Conservation (phyloP, 768 basidiomycete genomes). For the Pleurotus salmoneostramineus region DNA sequence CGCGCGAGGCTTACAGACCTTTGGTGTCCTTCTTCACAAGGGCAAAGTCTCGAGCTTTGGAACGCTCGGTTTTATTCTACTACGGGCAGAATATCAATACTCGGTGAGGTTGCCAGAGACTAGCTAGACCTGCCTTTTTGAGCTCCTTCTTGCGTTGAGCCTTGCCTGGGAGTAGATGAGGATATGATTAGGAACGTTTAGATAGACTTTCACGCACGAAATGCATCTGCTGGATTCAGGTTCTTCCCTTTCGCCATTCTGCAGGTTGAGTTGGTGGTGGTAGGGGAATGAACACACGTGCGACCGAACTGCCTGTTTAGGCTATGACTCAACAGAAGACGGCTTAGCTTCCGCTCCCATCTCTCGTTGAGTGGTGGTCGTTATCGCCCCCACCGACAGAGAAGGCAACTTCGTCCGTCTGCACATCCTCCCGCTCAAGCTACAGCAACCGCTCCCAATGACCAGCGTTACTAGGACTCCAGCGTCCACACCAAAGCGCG, state of each 20-base stretch:
- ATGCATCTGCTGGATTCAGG: slow-evolving; percentile 92
- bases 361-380: slow-evolving; percentile 31
- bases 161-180: slow-evolving; percentile 57
- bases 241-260: slow-evolving; percentile 83
- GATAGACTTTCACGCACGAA: slow-evolving; percentile 48
- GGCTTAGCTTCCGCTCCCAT: slow-evolving; percentile 6
- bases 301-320: slow-evolving; percentile 1
- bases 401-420: slow-evolving; percentile 28
- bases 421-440: slow-evolving; percentile 7
- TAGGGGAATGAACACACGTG: background rate
- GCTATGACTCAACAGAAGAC: background rate
- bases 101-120: slow-evolving; percentile 9
- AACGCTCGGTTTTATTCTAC: slow-evolving; percentile 89
- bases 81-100: slow-evolving; percentile 27
- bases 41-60: slow-evolving; percentile 83
- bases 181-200: background rate
- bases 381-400: slow-evolving; percentile 45
- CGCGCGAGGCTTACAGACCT: too few species aligned
- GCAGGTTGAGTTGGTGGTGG: background rate
- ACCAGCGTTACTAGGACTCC: slow-evolving; percentile 29
- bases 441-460: slow-evolving; percentile 23
- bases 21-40: slow-evolving; percentile 92
- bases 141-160: slow-evolving; percentile 91
- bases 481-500: slow-evolving; percentile 48
- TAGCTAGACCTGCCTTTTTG: slow-evolving; percentile 72